These are phyloP conservation scores for Sphenostylis stenocarpa DNA, from an alignment of 306 rosid species.

Conservation along the genomic window DNA sequence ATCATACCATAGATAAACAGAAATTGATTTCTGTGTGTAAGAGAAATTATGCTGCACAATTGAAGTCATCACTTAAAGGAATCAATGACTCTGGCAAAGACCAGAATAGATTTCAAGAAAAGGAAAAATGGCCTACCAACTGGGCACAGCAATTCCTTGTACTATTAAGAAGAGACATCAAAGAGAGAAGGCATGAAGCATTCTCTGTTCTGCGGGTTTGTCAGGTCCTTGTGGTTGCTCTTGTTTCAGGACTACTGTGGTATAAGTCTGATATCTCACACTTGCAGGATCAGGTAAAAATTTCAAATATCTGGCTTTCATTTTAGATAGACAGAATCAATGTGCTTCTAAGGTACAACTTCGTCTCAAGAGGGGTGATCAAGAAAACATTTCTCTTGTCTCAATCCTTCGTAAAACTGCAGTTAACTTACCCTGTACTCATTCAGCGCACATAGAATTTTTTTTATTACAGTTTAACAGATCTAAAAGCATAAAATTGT, in stretches of 20 bases:
- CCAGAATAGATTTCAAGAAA: constrained; percentile 38
- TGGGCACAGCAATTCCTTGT: constrained; percentile 74
- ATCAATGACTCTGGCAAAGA: not conserved
- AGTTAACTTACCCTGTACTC: not conserved
- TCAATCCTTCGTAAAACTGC: not conserved
- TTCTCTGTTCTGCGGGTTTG: constrained; percentile 54
- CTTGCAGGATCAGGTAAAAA: constrained; percentile 68
- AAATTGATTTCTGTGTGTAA: constrained; percentile 41
- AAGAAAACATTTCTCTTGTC: too few relatives aligned
- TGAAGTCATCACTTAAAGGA: constrained; percentile 38
- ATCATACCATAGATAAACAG: constrained; percentile 42
- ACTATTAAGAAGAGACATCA: constrained; percentile 65
- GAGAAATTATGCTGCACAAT: constrained; percentile 24
- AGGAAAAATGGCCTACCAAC: constrained; percentile 56
- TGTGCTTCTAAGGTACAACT: not conserved
- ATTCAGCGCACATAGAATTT: not conserved
- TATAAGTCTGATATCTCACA: constrained; percentile 51
- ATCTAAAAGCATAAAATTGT: not conserved
- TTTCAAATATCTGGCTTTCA: not conserved
- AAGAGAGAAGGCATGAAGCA: constrained; percentile 58
- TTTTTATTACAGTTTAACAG: not conserved
- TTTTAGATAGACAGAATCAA: not conserved
- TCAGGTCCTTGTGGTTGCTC: constrained; percentile 51
- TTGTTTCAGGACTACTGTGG: constrained; percentile 71
- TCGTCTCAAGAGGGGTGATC: too few relatives aligned